Evolutionary conservation across 2,329 filamentous ascomycete species (phyloP).

Genomic region (Zymoseptoria tritici): DNA sequence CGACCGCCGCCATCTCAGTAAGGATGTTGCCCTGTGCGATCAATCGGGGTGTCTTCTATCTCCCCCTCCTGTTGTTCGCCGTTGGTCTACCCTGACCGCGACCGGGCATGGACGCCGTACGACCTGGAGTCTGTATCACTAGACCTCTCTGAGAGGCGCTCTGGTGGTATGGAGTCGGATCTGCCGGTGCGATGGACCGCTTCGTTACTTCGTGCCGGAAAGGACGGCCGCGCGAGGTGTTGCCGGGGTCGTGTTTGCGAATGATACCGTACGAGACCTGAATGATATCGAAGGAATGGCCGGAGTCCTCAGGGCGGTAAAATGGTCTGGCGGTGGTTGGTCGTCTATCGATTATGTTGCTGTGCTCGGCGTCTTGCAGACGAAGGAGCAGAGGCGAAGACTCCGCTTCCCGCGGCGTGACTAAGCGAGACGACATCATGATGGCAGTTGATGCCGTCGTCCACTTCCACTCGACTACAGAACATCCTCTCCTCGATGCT

Average conservation of each 20-base stretch:
- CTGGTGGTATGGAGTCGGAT: not conserved
- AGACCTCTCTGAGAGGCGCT: not conserved
- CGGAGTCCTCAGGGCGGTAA: not conserved
- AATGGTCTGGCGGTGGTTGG: not conserved
- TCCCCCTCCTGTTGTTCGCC: not conserved
- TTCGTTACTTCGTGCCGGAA: not conserved
- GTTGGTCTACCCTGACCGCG: not conserved
- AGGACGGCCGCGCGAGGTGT: not conserved
- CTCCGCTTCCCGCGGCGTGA: not conserved
- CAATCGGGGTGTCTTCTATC: not conserved
- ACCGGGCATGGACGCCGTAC: not conserved
- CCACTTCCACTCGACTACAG: not conserved
- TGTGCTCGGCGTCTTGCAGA: not conserved
- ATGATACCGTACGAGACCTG: not conserved
- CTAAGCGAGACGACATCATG: not conserved
- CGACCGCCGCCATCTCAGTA: constrained; percentile 28
- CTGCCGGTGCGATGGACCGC: not conserved
- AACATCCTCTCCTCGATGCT: constrained; percentile 14
- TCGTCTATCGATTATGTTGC: not conserved
- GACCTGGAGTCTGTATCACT: not conserved
- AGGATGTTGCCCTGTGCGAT: not conserved
- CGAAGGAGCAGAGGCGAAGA: not conserved
- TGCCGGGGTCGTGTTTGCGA: not conserved
- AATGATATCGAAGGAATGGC: not conserved
- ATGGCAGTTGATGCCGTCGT: not conserved